These are phyloP conservation scores for Aspergillus leporis DNA, from an alignment of 495 filamentous ascomycete species.

Conservation along the genomic window DNA sequence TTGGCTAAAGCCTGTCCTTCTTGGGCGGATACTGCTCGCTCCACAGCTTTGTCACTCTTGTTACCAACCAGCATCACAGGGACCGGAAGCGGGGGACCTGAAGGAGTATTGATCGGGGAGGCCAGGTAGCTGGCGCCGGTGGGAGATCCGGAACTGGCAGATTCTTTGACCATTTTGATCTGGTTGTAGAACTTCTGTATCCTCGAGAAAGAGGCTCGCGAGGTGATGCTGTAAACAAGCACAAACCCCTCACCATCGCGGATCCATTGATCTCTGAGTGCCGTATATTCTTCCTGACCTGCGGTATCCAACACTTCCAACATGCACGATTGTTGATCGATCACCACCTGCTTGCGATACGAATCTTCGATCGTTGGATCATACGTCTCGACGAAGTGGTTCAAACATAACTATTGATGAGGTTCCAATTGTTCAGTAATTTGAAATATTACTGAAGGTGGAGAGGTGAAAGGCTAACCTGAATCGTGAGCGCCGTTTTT, in stretches of 20 bases:
- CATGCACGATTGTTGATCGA: constrained; percentile 96
- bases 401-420: constrained; percentile 62
- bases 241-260: constrained; percentile 97
- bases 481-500: constrained; percentile 97
- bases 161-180: constrained; percentile 96
- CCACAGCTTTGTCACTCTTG: constrained; percentile 94
- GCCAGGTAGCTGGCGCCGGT: constrained; percentile 56
- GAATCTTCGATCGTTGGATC: constrained; percentile 98
- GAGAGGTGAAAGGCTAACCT: constrained; percentile 58
- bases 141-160: constrained; percentile 71
- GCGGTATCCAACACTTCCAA: constrained; percentile 97
- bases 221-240: constrained; percentile 96
- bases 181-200: constrained; percentile 96
- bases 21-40: constrained; percentile 94
- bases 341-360: constrained; percentile 97
- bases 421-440: constrained; percentile 14
- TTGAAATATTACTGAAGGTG: constrained; percentile 5
- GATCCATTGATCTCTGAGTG: constrained; percentile 97
- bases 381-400: constrained; percentile 85
- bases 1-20: constrained; percentile 90
- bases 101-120: constrained; percentile 69
- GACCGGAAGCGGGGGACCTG: constrained; percentile 62
- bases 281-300: constrained; percentile 99
- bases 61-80: constrained; percentile 99
- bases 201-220: constrained; percentile 87